Evolutionary conservation across 2,329 filamentous ascomycete species (phyloP).

Genomic region (Aureobasidium sp.): DNA sequence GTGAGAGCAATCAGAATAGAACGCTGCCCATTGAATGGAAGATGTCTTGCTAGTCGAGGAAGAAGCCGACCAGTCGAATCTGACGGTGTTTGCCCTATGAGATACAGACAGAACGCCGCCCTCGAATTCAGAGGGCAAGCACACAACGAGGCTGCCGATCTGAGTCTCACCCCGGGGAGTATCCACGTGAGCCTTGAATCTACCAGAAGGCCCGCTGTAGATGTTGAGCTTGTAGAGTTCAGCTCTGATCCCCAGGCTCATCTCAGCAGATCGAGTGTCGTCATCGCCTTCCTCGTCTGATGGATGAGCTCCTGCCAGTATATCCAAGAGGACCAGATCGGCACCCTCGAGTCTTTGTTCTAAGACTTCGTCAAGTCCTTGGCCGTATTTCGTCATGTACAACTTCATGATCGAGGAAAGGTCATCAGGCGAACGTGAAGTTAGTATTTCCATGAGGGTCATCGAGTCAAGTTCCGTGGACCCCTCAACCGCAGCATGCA

Average conservation of each 20-base stretch:
- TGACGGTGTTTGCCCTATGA: slow-evolving; percentile 28
- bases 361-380: neutral
- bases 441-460: neutral
- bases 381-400: neutral
- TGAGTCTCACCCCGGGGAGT: slow-evolving; percentile 20
- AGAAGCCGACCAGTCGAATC: slow-evolving; percentile 34
- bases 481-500: neutral
- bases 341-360: neutral
- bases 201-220: slow-evolving; percentile 13
- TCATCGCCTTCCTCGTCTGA: neutral
- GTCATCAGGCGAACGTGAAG: neutral
- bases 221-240: slow-evolving; percentile 53
- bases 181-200: slow-evolving; percentile 22
- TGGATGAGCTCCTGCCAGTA: neutral
- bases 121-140: slow-evolving; percentile 14
- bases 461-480: neutral
- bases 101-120: slow-evolving; percentile 39
- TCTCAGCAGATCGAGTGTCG: no score
- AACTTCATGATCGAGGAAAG: neutral
- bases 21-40: slow-evolving; percentile 41
- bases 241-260: slow-evolving; percentile 32
- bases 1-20: slow-evolving; percentile 47
- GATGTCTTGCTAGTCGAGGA: neutral
- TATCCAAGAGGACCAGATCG: neutral
- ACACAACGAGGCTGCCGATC: slow-evolving; percentile 20